phyloP scores from a whole-genome alignment of 176 grass and related monocot species.

The Microstegium vimineum region DNA sequence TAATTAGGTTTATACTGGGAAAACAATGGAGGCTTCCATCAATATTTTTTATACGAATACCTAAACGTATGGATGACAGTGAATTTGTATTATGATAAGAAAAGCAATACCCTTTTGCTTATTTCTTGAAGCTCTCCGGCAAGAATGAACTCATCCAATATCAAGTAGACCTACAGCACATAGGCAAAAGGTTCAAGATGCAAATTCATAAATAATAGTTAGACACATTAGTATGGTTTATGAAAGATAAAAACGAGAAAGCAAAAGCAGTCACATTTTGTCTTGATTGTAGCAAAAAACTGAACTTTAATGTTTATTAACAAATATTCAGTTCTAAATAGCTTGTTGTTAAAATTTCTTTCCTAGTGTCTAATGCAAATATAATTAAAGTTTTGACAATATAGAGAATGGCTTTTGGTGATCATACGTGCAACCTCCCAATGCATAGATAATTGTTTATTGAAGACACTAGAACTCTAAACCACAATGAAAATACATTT shows the following conservation, averaged over 20 bases:
- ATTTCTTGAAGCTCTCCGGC: slow-evolving; percentile 91
- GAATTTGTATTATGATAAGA: too few relatives aligned
- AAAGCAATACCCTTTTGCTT: slow-evolving; percentile 77
- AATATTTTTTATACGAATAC: too few relatives aligned
- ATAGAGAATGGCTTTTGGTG: background rate
- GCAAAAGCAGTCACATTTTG: too few relatives aligned
- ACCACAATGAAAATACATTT: background rate
- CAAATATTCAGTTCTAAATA: background rate
- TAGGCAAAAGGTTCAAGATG: too few relatives aligned
- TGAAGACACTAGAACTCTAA: background rate
- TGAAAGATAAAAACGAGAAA: background rate
- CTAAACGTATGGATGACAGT: too few relatives aligned
- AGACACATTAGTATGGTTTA: too few relatives aligned
- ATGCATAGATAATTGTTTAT: background rate
- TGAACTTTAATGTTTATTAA: too few relatives aligned
- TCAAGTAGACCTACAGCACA: too few relatives aligned
- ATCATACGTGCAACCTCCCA: background rate
- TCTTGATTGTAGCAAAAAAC: too few relatives aligned
- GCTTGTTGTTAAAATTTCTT: background rate
- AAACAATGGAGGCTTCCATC: background rate
- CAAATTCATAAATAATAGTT: too few relatives aligned
- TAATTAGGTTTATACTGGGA: too few relatives aligned
- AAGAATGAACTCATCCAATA: too few relatives aligned
- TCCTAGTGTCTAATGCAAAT: background rate
- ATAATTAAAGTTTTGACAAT: background rate